These are phyloP conservation scores for Bathelium albidoporum DNA, from an alignment of 495 filamentous ascomycete genomes.

Conservation along the genomic window DNA sequence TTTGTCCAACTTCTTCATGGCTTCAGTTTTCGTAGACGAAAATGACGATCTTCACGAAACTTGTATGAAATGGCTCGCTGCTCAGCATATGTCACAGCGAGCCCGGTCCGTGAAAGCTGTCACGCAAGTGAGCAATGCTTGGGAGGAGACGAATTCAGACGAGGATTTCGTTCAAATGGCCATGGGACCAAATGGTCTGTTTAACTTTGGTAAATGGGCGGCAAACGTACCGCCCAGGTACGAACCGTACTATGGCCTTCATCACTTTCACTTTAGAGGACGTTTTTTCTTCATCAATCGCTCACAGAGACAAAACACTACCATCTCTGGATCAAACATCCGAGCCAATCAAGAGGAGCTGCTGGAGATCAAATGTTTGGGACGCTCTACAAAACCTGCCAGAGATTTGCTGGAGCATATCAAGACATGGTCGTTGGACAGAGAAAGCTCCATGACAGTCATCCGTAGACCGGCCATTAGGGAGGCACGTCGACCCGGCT, in stretches of 20 bases:
- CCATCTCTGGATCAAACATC: not conserved
- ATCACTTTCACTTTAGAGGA: constrained; percentile 16
- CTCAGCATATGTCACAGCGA: constrained; percentile 39
- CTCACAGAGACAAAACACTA: constrained; percentile 16
- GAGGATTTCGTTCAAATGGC: constrained; percentile 23
- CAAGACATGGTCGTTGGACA: constrained; percentile 29
- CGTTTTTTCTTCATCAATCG: constrained; percentile 33
- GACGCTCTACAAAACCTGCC: constrained; percentile 47
- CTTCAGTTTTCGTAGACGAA: constrained; percentile 44
- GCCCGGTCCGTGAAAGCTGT: constrained; percentile 46
- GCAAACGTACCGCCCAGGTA: constrained; percentile 38
- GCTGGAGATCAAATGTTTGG: constrained; percentile 38
- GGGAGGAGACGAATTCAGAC: constrained; percentile 42
- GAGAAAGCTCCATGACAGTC: constrained; percentile 36
- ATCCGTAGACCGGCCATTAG: constrained; percentile 38
- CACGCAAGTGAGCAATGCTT: constrained; percentile 40
- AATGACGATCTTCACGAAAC: constrained; percentile 51
- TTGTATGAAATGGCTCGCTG: constrained; percentile 50
- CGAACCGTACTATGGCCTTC: constrained; percentile 38
- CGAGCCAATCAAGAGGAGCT: constrained; percentile 33
- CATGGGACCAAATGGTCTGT: constrained; percentile 16
- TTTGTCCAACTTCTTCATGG: constrained; percentile 41
- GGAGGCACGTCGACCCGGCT: constrained; percentile 37
- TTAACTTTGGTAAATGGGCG: constrained; percentile 37
- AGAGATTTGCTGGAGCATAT: constrained; percentile 49